Conservation (phyloP, 192 early-diverging fungal genomes). For the Diversispora eburnea region DNA sequence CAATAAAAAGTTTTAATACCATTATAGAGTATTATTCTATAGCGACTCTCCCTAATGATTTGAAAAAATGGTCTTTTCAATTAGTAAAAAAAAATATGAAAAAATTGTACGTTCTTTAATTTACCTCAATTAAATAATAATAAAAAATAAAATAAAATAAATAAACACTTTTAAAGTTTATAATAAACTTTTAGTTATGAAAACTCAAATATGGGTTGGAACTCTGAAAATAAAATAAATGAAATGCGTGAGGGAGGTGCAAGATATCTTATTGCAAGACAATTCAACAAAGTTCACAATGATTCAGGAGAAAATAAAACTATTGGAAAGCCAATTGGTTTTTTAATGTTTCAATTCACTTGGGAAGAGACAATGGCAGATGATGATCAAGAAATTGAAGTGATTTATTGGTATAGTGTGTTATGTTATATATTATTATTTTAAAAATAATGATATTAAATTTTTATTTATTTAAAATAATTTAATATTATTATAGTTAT, state of each 20-base stretch:
- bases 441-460: too few relatives aligned
- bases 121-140: neutral
- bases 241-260: constrained; percentile 51
- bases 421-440: neutral
- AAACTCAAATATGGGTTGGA: constrained; percentile 58
- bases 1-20: neutral
- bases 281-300: neutral
- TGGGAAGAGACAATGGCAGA: constrained; percentile 55
- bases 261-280: constrained; percentile 50
- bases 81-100: constrained; percentile 57
- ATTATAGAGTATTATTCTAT: constrained; percentile 30
- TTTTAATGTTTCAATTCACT: constrained; percentile 53
- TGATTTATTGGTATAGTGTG: constrained; percentile 58
- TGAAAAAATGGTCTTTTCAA: constrained; percentile 50
- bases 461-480: neutral
- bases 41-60: constrained; percentile 27
- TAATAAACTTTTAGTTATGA: constrained; percentile 41
- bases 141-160: neutral
- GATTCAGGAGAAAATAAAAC: neutral
- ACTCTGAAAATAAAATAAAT: constrained; percentile 39
- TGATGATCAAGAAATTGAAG: constrained; percentile 41
- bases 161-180: neutral
- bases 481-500: constrained; percentile 43
- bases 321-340: constrained; percentile 33
- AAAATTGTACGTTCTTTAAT: constrained; percentile 39